Evolutionary conservation across 768 basidiomycete species (phyloP), one percentile per base, ranked within the genome.

Genomic region (Leccinum obscurum): DNA sequence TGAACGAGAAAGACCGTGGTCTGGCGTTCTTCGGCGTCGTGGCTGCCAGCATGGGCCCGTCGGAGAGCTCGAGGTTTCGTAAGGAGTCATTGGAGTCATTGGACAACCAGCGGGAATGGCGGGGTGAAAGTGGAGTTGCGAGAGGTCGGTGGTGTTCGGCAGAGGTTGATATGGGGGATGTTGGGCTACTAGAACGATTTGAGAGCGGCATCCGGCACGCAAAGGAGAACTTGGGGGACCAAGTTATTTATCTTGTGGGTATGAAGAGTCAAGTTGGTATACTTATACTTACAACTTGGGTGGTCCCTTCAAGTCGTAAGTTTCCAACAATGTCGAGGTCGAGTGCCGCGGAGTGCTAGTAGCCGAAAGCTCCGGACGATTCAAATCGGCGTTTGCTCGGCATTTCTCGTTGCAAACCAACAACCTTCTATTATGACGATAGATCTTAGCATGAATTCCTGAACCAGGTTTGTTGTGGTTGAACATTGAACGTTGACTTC

Each of bases 51-150:
- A 75, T 72, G 39, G 86, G 84, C 5, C 86, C 88, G 55, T 91
- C 85, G 0, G 86, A 82, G 56, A 92, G 76, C 74, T 95, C 93
- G 26, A 95, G 78, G 28, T 89, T 88, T 57, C 90, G 84, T 57
- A 95, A 76, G 15, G 90, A 92, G 56, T 87, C 85, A 28, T 84
- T 81, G 1, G 92, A 93, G 58, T 87, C 89, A 62, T 73, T 61
- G 48, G 62, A 61, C 4, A 46, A 32, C 26, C 30, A 55, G 13
- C 44, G 56, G 14, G 56, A 30, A 32, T 53, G 59, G 28, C 55
- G 68, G 13, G 44, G 13, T 34, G 9, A 5, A 22, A 28, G 56
- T 14, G 63, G 39, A 3, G 56, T 54, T 2, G 64, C 39, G 34
- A 66, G 52, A 48, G 58, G 58, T 41, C 7, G 15, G 7, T 55